Percentiles rank a stretch among this genome's conserved stretches.
These are phyloP conservation scores for Hortaea werneckii DNA, from an alignment of 2,329 filamentous ascomycete genomes.

Conservation along the genomic window DNA sequence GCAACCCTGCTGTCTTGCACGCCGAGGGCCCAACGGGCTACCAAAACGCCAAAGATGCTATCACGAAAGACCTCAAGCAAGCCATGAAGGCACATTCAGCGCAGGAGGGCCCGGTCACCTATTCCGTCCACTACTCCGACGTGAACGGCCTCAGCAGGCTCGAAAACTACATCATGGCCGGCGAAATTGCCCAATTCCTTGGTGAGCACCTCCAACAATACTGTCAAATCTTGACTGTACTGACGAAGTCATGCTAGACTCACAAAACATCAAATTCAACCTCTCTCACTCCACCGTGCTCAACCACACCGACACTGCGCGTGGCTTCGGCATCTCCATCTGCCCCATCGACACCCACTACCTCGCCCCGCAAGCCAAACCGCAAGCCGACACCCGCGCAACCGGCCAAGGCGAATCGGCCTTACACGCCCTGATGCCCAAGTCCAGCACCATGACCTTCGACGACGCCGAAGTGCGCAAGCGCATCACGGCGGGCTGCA, in stretches of 20 bases:
- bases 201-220: slow-evolving; percentile 11
- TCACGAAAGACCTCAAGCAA: slow-evolving; percentile 21
- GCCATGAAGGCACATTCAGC: slow-evolving; percentile 14
- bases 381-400: slow-evolving; percentile 1
- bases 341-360: slow-evolving; percentile 17
- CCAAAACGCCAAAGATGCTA: slow-evolving; percentile 23
- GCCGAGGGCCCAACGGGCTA: slow-evolving; percentile 17
- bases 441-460: slow-evolving; percentile 18
- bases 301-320: slow-evolving; percentile 18
- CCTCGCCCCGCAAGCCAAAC: slow-evolving; percentile 15
- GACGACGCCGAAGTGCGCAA: slow-evolving; percentile 17
- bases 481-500: slow-evolving; percentile 22
- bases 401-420: not conserved
- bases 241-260: slow-evolving; percentile 9
- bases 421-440: slow-evolving; percentile 8
- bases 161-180: slow-evolving; percentile 28
- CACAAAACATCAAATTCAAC: slow-evolving; percentile 19
- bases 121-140: slow-evolving; percentile 27
- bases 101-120: slow-evolving; percentile 13
- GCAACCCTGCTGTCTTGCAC: slow-evolving; percentile 19
- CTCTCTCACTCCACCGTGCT: slow-evolving; percentile 26
- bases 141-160: slow-evolving; percentile 26
- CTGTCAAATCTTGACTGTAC: too few species aligned
- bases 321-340: slow-evolving; percentile 26
- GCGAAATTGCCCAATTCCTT: slow-evolving; percentile 23